Evolutionary conservation across 2,329 filamentous ascomycete species (phyloP).

Genomic region (Clarireedia monteithiana): DNA sequence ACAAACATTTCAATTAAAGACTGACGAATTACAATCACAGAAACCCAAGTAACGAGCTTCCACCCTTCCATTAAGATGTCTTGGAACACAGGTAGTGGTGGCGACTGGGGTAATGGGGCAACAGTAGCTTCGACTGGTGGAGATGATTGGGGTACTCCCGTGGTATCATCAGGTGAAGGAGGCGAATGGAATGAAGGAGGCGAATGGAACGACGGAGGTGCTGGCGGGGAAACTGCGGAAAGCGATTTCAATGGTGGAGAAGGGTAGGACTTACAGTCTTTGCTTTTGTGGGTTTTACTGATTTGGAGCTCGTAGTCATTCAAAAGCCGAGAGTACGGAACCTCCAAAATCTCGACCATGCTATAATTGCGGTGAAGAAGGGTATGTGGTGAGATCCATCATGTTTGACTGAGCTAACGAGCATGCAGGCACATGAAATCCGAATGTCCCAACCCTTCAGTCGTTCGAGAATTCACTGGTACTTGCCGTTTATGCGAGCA

Average conservation of each 20-base stretch:
- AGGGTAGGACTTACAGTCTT: too few species aligned
- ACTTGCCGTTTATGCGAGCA: slow-evolving; percentile 51
- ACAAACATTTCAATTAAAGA: too few species aligned
- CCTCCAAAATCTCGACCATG: slow-evolving; percentile 19
- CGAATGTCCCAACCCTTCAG: slow-evolving; percentile 50
- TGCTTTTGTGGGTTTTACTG: too few species aligned
- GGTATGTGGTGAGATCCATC: slow-evolving; percentile 37
- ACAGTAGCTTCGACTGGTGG: not conserved
- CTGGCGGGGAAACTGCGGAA: slow-evolving; percentile 2
- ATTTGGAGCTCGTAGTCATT: too few species aligned
- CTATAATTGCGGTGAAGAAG: slow-evolving; percentile 54
- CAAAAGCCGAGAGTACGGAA: slow-evolving; percentile 15
- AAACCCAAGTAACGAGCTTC: not conserved
- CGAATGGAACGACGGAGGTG: not conserved
- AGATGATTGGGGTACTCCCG: not conserved
- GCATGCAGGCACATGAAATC: slow-evolving; percentile 48
- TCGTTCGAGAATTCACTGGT: slow-evolving; percentile 41
- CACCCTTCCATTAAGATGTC: slow-evolving; percentile 18
- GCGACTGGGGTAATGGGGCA: slow-evolving; percentile 2
- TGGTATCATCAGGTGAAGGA: not conserved
- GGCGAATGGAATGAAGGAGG: not conserved
- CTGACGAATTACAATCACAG: not conserved
- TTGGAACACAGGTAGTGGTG: slow-evolving; percentile 19
- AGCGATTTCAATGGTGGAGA: not conserved
- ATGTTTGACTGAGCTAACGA: slow-evolving; percentile 11